phyloP scores from a whole-genome alignment of 257 asterid species.

The Nicotiana knightiana region DNA sequence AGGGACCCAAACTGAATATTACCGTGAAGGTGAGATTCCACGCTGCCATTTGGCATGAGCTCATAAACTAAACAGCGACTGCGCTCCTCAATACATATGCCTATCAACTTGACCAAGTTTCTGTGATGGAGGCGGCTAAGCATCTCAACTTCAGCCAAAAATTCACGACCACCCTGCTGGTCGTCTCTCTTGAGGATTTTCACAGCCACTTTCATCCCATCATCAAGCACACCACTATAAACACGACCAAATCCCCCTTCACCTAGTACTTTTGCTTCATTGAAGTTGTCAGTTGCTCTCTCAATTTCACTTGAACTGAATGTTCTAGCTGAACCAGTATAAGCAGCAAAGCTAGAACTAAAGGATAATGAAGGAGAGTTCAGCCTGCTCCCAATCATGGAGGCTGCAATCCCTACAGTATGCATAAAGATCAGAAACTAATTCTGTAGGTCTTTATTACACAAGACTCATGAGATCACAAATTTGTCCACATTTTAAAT shows the following conservation, averaged over 20 bases:
- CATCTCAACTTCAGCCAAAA: slow-evolving; percentile 97
- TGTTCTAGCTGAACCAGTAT: slow-evolving; percentile 75
- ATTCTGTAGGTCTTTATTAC: background rate
- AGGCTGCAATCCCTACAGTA: slow-evolving; percentile 42
- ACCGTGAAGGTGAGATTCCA: slow-evolving; percentile 96
- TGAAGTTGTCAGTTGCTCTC: slow-evolving; percentile 75
- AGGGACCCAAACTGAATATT: slow-evolving; percentile 11
- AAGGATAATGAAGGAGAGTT: slow-evolving; percentile 69
- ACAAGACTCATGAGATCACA: background rate
- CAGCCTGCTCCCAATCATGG: slow-evolving; percentile 51
- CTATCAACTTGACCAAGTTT: slow-evolving; percentile 81
- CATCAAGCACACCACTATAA: slow-evolving; percentile 74
- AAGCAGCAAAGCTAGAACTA: slow-evolving; percentile 72
- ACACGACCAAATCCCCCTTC: slow-evolving; percentile 98
- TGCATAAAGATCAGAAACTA: background rate
- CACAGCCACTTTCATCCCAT: slow-evolving; percentile 72
- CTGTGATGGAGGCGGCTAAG: slow-evolving; percentile 90
- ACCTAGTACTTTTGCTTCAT: slow-evolving; percentile 63
- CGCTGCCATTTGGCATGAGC: slow-evolving; percentile 75
- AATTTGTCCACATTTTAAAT: background rate
- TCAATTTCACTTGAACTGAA: slow-evolving; percentile 61
- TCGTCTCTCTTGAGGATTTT: slow-evolving; percentile 87
- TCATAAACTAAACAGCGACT: slow-evolving; percentile 79
- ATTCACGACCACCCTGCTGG: slow-evolving; percentile 88
- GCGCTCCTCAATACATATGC: slow-evolving; percentile 79